Conservation (phyloP, 139 green algal species). For the Eudorina sp. region DNA sequence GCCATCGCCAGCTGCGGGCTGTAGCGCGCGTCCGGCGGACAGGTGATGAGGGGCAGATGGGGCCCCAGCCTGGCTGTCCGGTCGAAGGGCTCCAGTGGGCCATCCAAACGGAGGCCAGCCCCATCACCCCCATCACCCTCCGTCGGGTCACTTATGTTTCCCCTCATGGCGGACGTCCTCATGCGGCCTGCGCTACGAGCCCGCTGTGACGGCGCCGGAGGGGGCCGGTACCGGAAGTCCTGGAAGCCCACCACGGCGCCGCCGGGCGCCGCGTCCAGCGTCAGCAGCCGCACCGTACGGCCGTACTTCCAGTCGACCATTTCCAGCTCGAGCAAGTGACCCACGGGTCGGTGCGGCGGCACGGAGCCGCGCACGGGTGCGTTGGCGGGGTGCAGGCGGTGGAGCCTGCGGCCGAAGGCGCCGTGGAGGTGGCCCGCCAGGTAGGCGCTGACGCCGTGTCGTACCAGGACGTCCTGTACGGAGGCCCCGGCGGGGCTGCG, state of each 20-base stretch:
- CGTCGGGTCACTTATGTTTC: too few species aligned
- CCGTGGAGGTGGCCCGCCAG: slow-evolving; percentile 40
- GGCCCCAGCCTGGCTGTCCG: background rate
- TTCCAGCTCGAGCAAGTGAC: slow-evolving; percentile 34
- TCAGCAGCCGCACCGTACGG: slow-evolving; percentile 22
- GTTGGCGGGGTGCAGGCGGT: slow-evolving; percentile 2
- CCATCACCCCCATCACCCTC: too few species aligned
- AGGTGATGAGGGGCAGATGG: slow-evolving; percentile 31
- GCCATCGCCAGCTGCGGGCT: slow-evolving; percentile 3
- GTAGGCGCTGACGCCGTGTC: slow-evolving; percentile 10
- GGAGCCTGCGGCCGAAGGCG: slow-evolving; percentile 30
- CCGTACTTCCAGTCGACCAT: slow-evolving; percentile 41
- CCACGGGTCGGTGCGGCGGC: background rate
- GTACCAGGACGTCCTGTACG: slow-evolving; percentile 11
- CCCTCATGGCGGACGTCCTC: too few species aligned
- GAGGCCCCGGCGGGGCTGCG: background rate
- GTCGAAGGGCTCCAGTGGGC: background rate
- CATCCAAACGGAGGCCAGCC: too few species aligned
- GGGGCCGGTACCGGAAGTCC: background rate
- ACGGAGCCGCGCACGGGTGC: too few species aligned
- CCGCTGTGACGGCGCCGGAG: background rate
- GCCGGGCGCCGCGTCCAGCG: background rate
- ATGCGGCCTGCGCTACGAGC: too few species aligned
- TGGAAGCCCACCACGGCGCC: background rate
- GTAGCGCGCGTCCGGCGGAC: slow-evolving; percentile 38